Evolutionary conservation across 495 filamentous ascomycete species (phyloP).

Genomic region (Clavariopsis aquatica): DNA sequence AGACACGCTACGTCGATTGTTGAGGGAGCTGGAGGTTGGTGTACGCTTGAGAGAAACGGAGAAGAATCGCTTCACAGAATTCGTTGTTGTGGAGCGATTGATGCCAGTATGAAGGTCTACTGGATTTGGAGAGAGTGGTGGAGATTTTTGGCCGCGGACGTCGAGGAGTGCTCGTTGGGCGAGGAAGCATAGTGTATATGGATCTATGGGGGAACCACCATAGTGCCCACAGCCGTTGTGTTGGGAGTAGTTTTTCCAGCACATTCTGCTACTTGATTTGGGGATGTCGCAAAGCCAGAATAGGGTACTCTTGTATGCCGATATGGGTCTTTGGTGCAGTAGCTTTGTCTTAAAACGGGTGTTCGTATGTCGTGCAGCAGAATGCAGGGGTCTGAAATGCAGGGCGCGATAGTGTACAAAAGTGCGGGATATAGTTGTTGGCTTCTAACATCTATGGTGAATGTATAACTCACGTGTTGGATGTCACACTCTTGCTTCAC

Average conservation of each 20-base stretch:
- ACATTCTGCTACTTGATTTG: conserved; percentile 6
- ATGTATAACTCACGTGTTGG: neutral
- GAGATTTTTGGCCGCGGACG: neutral
- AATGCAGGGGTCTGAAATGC: neutral
- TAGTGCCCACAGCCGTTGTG: conserved; percentile 27
- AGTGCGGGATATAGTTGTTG: neutral
- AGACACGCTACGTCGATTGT: neutral
- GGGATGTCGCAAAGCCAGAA: no score
- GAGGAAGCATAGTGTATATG: conserved; percentile 17
- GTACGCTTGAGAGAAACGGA: neutral
- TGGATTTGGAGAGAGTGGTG: neutral
- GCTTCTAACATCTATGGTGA: neutral
- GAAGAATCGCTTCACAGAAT: neutral
- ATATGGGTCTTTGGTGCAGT: neutral
- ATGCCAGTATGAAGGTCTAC: neutral
- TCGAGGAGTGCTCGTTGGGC: conserved; percentile 4
- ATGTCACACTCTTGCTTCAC: neutral
- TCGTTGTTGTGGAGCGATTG: neutral
- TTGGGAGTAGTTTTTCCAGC: conserved; percentile 23
- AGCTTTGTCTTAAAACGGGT: neutral
- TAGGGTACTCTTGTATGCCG: neutral
- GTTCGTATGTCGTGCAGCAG: neutral
- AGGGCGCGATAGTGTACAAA: neutral
- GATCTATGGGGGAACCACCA: neutral
- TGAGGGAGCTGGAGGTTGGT: neutral